Base-by-base conservation (phyloP, 164 flowering plant genomes). In the Macadamia tetraphylla region DNA sequence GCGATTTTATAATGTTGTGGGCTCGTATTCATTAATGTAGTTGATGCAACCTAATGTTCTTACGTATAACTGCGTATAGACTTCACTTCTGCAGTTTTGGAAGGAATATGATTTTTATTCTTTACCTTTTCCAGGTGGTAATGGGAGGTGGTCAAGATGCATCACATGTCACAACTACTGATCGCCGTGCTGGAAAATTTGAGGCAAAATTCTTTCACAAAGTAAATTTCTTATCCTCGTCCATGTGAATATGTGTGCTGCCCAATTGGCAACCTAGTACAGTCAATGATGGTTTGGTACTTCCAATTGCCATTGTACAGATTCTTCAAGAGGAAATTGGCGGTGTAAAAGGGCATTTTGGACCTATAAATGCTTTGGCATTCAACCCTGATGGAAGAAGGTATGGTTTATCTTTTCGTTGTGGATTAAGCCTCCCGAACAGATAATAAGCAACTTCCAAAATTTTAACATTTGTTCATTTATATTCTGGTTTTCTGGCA, bases 91-190 rank as follows among this genome's bases (percentile, higher is more conserved):
- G 40, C 40, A 2, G 40, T 35, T 0, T 2, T 35, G 40, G 40
- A 35, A 35, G 40, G 40, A 35, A 5, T 35, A 35, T 35, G 40
- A 35, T 35, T 35, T 35, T 3, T 43, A n/a, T 10, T 1, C 1
- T 46, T 3, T 9, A 14, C 58, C 62, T 60, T 49, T 52, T 9
- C 10, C 64, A 94, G 97, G 94, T 92, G 74, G 97, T 92, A 60
- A 86, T 92, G 74, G 99, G 97, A 68, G 99, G 98, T 80, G 98
- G 98, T 75, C 98, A 94, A 73, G 95, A 90, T 76, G 97, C 97
- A 74, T 85, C 90, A 31, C 61, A 79, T 66, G 97, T 94, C 69
- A 94, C 97, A 8, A 92, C 86, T 12, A 92, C 97, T 63, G 97
- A 88, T 81, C 97, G 87, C 67, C 96, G 97, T 80, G 94, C 97